phyloP scores from a whole-genome alignment of 176 grass and related monocot species.

The Triticum aestivum region IWGSC_CS_RefSeq_v2.1 NC_057809.1:56000645-56001144 shows the following conservation, averaged over 20 bases:
- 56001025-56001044: slow-evolving; percentile 5
- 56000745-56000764: slow-evolving; percentile 94
- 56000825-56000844: background rate
- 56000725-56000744: slow-evolving; percentile 99
- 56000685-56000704: slow-evolving; percentile 90
- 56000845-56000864: background rate
- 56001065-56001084: slow-evolving; percentile 70
- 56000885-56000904: slow-evolving; percentile 92
- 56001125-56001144: slow-evolving; percentile 67
- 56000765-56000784: slow-evolving; percentile 63
- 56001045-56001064: slow-evolving; percentile 18
- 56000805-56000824: background rate
- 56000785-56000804: background rate
- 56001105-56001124: slow-evolving; percentile 77
- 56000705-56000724: slow-evolving; percentile 78
- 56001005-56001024: background rate
- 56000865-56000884: slow-evolving; percentile 69
- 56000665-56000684: slow-evolving; percentile 58
- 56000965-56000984: background rate
- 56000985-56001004: background rate
- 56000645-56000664: background rate
- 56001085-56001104: slow-evolving; percentile 87
- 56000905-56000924: slow-evolving; percentile 92
- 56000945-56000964: slow-evolving; percentile 34
- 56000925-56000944: slow-evolving; percentile 96